Base-by-base conservation (phyloP, 768 basidiomycete genomes). In the Lactarius pseudohatsudake region DNA sequence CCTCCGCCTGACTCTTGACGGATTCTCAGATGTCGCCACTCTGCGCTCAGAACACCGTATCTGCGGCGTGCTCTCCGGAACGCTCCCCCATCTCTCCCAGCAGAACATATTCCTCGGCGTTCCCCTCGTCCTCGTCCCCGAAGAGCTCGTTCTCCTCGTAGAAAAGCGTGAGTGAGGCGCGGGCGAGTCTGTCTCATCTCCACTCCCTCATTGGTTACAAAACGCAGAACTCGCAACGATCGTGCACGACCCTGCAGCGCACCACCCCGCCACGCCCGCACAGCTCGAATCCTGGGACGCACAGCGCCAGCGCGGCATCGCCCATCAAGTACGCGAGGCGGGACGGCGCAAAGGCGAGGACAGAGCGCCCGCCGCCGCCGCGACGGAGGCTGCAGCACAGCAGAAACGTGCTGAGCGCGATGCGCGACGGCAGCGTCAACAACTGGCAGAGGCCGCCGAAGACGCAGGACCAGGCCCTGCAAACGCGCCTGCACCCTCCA, bases 91-190 rank as follows among this genome's bases (percentile, higher is more conserved):
- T 74, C 82, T 98, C 1, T 88, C 94, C 1, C 96, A 98, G 72
- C 97, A 99, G 77, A 99, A 99, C 79, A 86, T 91, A 2, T 99
- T 99, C 74, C 81, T 99, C 40, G 97, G 97, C 8, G 78, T 94
- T n/a, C 97, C 97, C 1, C 80, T 97, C 7, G 79, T 92, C 9
- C 80, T 98, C 2, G 85, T 92, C 77, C 92, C 94, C 0, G 97
- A 99, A 76, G 97, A 98, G 74, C 93, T 89, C 10, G 92, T 92
- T 13, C 81, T 96, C 38, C 86, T 98, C 7, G 85, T 98, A 16
- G 84, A 89, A 70, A 90, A 91, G 67, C 86, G 97, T 94, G 66
- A 43, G 65, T 60, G 82, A 71, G 32, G 50, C 50, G 13, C 47
- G 2, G 2, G 45, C 45, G n/a, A 26, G 11, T 50, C n/a, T 18